These are phyloP conservation scores for Cladosporium cucumerinum DNA, from an alignment of 2,329 filamentous ascomycete species.

Conservation along the genomic window DNA sequence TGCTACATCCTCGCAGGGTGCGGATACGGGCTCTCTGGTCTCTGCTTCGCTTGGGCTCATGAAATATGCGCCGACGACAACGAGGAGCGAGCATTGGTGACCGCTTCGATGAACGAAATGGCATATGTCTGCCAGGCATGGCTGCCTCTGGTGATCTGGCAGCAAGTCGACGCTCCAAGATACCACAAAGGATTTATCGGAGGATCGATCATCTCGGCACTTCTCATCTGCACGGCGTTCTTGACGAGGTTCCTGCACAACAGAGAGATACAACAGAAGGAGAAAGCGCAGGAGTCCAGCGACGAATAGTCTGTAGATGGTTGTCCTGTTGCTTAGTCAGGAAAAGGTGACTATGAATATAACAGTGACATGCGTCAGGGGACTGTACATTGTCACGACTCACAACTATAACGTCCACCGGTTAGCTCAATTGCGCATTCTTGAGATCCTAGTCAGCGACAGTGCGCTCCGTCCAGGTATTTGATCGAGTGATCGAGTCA, in stretches of 20 bases:
- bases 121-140: conserved; percentile 64
- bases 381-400: neutral
- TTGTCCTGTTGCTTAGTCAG: neutral
- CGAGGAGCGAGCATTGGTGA: conserved; percentile 56
- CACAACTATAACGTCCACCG: neutral
- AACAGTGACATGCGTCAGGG: neutral
- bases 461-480: neutral
- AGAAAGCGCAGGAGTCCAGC: neutral
- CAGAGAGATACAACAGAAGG: neutral
- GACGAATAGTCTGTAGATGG: neutral
- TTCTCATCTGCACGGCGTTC: neutral
- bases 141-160: conserved; percentile 47
- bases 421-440: neutral
- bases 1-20: conserved; percentile 33
- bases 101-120: conserved; percentile 65
- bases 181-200: conserved; percentile 49
- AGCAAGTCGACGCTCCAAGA: conserved; percentile 2
- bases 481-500: neutral
- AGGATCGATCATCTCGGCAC: neutral
- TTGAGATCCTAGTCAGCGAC: neutral
- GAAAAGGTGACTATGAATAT: neutral
- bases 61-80: conserved; percentile 56
- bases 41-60: conserved; percentile 40
- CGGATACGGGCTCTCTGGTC: conserved; percentile 31
- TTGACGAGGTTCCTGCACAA: neutral